A percentile compares a stretch with the other conserved stretches of the same genome.
Conservation (phyloP, 2,329 filamentous ascomycete species). For the Onygenales sp. region DNA sequence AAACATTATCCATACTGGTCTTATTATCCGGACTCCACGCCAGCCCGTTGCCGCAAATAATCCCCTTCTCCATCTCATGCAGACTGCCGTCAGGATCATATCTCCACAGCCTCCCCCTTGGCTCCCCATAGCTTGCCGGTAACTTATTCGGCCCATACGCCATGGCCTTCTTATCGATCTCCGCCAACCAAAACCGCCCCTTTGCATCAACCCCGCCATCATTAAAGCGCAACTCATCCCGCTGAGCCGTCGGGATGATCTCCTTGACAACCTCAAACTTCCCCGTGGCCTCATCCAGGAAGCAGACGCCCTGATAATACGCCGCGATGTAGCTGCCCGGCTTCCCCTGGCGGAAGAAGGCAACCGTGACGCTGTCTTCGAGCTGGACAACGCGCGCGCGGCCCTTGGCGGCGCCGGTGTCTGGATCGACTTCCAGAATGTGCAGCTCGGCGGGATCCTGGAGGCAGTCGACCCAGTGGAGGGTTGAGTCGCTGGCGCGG, state of each 20-base stretch:
- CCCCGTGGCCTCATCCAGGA: constrained; percentile 28
- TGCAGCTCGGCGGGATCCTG: constrained; percentile 22
- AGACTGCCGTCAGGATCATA: constrained; percentile 49
- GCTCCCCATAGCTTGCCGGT: constrained; percentile 19
- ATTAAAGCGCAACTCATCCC: constrained; percentile 52
- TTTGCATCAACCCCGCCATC: constrained; percentile 74
- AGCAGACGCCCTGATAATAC: constrained; percentile 30
- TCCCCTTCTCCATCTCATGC: constrained; percentile 53
- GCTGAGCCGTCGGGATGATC: constrained; percentile 23
- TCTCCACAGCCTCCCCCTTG: constrained; percentile 17
- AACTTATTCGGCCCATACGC: constrained; percentile 22
- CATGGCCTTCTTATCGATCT: constrained; percentile 52
- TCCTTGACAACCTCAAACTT: constrained; percentile 27
- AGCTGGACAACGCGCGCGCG: constrained; percentile 20
- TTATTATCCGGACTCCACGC: constrained; percentile 66
- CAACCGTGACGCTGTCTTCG: constrained; percentile 27
- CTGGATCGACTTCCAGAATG: constrained; percentile 24
- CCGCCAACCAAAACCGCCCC: constrained; percentile 64
- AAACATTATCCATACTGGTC: constrained; percentile 34
- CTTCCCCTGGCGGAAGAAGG: constrained; percentile 23
- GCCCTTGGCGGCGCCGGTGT: constrained; percentile 19
- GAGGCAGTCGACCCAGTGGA: constrained; percentile 26
- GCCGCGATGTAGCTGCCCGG: constrained; percentile 30
- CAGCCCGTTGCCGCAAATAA: constrained; percentile 69
- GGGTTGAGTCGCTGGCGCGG: constrained; percentile 21